Evolutionary conservation across 352 stramenopile genomes (phyloP).

Genomic region (Pythium myriotylum): DNA sequence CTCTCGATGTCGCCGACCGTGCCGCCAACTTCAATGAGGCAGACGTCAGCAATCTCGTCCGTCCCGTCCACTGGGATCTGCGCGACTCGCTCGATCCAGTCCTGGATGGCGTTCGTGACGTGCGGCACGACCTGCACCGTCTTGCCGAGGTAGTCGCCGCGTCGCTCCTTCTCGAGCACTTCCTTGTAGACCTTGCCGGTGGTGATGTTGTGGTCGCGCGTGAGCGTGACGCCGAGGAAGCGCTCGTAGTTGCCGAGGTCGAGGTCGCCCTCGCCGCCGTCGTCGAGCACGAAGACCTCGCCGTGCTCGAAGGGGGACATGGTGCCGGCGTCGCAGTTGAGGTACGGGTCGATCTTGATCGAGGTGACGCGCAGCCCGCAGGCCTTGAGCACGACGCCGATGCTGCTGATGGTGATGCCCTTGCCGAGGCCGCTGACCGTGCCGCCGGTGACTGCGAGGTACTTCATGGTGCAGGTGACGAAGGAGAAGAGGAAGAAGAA

Average conservation of each 20-base stretch:
- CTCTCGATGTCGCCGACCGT: constrained; percentile 99
- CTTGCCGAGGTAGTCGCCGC: constrained; percentile 98
- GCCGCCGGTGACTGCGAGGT: constrained; percentile 97
- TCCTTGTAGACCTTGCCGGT: constrained; percentile 98
- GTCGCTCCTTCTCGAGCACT: constrained; percentile 96
- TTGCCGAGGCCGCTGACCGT: constrained; percentile 99
- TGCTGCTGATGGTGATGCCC: constrained; percentile 98
- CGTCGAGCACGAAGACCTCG: constrained; percentile 97
- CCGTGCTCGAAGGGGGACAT: constrained; percentile 98
- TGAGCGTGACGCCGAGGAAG: constrained; percentile 96
- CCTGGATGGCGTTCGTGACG: constrained; percentile 93
- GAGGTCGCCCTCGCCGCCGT: constrained; percentile 97
- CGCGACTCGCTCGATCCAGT: constrained; percentile 98
- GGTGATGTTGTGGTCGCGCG: constrained; percentile 98
- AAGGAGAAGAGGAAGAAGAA: too few relatives aligned
- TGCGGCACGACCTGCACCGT: constrained; percentile 99
- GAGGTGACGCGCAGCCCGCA: constrained; percentile 94
- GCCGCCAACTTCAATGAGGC: constrained; percentile 99
- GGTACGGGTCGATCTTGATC: constrained; percentile 99
- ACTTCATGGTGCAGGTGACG: constrained; percentile 99
- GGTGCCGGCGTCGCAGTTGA: constrained; percentile 98
- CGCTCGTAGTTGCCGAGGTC: constrained; percentile 99
- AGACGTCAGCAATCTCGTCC: constrained; percentile 93
- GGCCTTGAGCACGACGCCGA: constrained; percentile 97
- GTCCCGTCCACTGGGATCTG: constrained; percentile 93